Evolutionary conservation across 805 yeast genomes (phyloP).

Genomic region (Debaryomyces hansenii): DNA sequence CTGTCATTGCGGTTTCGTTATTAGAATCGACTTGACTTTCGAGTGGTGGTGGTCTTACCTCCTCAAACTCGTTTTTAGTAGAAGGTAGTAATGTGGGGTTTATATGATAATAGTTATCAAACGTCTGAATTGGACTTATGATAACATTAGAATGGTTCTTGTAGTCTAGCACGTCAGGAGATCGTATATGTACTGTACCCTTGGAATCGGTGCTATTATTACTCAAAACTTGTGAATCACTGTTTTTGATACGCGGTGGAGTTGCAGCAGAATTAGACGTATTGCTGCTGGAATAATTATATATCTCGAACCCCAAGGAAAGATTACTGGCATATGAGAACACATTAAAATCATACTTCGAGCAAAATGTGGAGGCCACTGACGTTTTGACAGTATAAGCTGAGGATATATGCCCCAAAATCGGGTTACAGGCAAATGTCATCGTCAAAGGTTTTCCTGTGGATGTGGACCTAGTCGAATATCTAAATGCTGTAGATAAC

Average conservation of each 20-base stretch:
- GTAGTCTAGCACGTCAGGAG: not conserved
- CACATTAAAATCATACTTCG: constrained; percentile 84
- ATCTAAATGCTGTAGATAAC: constrained; percentile 77
- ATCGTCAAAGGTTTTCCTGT: constrained; percentile 89
- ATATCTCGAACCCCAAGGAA: constrained; percentile 82
- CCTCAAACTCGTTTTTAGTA: constrained; percentile 8
- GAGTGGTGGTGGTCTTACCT: not conserved
- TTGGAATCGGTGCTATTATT: not conserved
- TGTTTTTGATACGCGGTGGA: not conserved
- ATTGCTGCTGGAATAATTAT: constrained; percentile 47
- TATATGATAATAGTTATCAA: constrained; percentile 25
- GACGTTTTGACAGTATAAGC: constrained; percentile 85
- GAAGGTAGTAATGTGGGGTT: constrained; percentile 22
- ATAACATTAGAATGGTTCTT: constrained; percentile 4
- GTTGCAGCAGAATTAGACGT: not conserved
- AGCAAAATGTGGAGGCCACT: constrained; percentile 70
- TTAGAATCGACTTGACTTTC: not conserved
- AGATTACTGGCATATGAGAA: constrained; percentile 89
- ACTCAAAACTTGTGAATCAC: not conserved
- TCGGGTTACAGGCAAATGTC: constrained; percentile 84
- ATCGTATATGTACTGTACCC: not conserved
- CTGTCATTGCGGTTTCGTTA: constrained; percentile 45
- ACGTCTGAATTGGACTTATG: constrained; percentile 24
- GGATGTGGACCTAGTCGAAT: constrained; percentile 79
- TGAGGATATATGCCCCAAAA: constrained; percentile 84